Base-by-base conservation (phyloP, 176 grass and related monocot genomes). In the Coix lacrymajobi region DNA sequence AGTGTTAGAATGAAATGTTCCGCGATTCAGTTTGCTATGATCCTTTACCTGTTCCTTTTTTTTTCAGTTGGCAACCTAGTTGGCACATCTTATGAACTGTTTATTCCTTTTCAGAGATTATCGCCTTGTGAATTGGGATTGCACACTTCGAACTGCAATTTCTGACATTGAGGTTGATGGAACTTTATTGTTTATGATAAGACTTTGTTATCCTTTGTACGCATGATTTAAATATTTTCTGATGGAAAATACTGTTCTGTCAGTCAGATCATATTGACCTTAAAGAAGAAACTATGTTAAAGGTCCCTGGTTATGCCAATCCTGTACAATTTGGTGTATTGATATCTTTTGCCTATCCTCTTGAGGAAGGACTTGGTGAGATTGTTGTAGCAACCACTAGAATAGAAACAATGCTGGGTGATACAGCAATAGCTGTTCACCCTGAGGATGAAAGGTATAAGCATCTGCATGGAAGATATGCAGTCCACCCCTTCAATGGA, bases 41-140 rank as follows among this genome's bases (percentile, higher is more conserved):
- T 68, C 20, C 29, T 57, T 56, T 45, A 43, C 57, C 16, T 12
- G 7, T 43, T 43, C 12, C 11, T 43, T 2, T 43, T 43, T 11
- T 83, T 30, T 38, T 66, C n/a, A 71, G 29, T 81, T n/a, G 15
- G 1, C 25, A 67, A 15, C 37, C 38, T 46, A 70, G 75, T 41
- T 69, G 68, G 63, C 3, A 64, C 49, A 26, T 31, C 28, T 33
- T 84, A 45, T 77, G 5, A 6, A 38, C 71, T 15, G 17, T 75
- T 92, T 76, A 16, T 17, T 79, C 36, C 73, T 80, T 79, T 78
- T 19, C 77, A 93, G 94, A 62, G 94, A 89, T 81, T 84, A 97
- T 70, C 91, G 89, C 58, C 86, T 97, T 66, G 91, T 97, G 10
- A 97, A 93, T 87, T 97, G 94, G 94, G 94, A 97, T 76, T 97